phyloP scores from a whole-genome alignment of 108 stramenopile genomes.

The Phaeodactylum tricornutum region DNA sequence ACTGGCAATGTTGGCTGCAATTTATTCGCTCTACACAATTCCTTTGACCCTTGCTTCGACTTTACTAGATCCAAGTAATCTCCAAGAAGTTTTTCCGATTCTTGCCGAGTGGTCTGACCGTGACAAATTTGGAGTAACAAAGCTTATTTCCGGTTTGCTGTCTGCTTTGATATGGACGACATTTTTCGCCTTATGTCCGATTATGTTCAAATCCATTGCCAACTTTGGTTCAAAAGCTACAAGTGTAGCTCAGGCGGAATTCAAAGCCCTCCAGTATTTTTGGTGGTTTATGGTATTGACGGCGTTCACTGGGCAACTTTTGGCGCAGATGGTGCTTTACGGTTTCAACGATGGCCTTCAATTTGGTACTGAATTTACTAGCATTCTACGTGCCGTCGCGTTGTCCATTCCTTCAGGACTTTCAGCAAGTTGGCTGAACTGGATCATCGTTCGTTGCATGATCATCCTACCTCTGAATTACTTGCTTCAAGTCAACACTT shows the following conservation, averaged over 20 bases:
- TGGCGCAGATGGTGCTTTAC: conserved; percentile 44
- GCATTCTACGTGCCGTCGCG: conserved; percentile 40
- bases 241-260: conserved; percentile 53
- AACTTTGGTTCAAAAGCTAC: conserved; percentile 76
- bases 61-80: background rate
- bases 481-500: conserved; percentile 69
- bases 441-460: conserved; percentile 69
- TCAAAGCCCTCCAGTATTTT: conserved; percentile 62
- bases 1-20: conserved; percentile 31
- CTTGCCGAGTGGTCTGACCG: conserved; percentile 20
- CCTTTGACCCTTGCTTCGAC: conserved; percentile 33
- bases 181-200: conserved; percentile 75
- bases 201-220: conserved; percentile 80
- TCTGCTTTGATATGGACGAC: conserved; percentile 50
- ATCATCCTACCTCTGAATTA: conserved; percentile 64
- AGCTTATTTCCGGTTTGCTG: conserved; percentile 51
- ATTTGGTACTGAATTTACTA: conserved; percentile 26
- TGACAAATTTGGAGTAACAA: conserved; percentile 22
- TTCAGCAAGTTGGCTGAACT: conserved; percentile 78
- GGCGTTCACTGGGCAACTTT: conserved; percentile 60
- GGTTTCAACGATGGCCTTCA: conserved; percentile 38
- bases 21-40: conserved; percentile 77
- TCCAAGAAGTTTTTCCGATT: conserved; percentile 29
- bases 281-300: conserved; percentile 83
- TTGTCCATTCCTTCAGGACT: conserved; percentile 41